A percentile compares a stretch with the other conserved stretches of the same genome.
phyloP scores from a whole-genome alignment of 371 early-diverging fungal species.

The Apophysomyces sp. region DNA sequence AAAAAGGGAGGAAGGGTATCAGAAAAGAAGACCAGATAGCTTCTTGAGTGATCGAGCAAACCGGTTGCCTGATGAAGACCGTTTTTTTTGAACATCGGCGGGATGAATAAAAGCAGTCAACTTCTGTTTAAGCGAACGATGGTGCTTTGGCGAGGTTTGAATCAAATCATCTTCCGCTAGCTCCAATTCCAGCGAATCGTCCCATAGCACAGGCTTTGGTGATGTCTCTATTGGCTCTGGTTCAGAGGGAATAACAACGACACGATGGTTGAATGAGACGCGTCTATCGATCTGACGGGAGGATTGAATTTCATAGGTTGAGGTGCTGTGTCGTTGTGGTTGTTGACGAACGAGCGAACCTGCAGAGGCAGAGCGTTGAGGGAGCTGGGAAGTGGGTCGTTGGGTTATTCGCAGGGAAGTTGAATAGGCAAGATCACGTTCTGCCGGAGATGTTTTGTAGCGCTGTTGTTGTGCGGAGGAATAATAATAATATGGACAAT shows the following conservation, averaged over 20 bases:
- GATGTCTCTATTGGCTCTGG: neutral
- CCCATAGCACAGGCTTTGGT: neutral
- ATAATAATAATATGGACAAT: conserved; percentile 4
- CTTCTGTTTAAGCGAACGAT: neutral
- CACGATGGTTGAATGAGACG: conserved; percentile 10
- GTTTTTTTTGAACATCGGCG: conserved; percentile 3
- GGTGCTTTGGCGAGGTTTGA: neutral
- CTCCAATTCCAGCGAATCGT: neutral
- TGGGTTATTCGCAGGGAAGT: neutral
- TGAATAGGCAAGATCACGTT: neutral
- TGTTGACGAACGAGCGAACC: conserved; percentile 16
- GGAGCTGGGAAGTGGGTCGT: neutral
- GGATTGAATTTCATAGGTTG: neutral
- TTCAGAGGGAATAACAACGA: conserved; percentile 3
- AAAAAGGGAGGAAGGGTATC: neutral
- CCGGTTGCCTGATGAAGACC: conserved; percentile 10
- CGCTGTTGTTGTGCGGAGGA: neutral
- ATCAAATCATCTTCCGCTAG: neutral
- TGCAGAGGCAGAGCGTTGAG: conserved; percentile 21
- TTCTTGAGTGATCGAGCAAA: conserved; percentile 17
- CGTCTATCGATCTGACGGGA: conserved; percentile 1
- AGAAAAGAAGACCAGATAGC: conserved; percentile 11
- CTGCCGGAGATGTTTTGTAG: neutral
- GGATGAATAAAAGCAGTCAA: conserved; percentile 1
- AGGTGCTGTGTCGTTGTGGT: conserved; percentile 5